Conservation (phyloP, 169 alveolate genomes). For the Babesia bovis region DNA sequence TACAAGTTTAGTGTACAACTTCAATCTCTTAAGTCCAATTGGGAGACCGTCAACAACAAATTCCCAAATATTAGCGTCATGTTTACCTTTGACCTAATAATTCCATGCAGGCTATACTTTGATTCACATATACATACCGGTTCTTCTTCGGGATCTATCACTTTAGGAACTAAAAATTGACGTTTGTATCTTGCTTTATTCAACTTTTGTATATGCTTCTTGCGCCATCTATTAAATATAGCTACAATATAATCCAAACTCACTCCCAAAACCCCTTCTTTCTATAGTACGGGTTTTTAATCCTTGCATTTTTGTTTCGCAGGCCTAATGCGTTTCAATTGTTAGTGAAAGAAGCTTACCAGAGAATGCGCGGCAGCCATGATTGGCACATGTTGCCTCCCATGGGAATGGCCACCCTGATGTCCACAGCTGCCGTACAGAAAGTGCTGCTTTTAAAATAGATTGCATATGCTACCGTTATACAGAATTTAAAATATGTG, state of each 20-base stretch:
- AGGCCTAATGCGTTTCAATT: constrained; percentile 26
- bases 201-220: constrained; percentile 64
- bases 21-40: constrained; percentile 73
- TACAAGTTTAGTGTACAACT: constrained; percentile 71
- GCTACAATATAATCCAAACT: background rate
- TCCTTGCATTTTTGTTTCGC: constrained; percentile 68
- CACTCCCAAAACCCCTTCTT: constrained; percentile 81
- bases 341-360: constrained; percentile 15
- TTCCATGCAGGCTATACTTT: background rate
- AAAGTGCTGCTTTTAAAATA: background rate
- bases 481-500: background rate
- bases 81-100: constrained; percentile 38
- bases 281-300: constrained; percentile 77
- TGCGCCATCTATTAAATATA: constrained; percentile 67
- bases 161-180: constrained; percentile 71
- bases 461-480: background rate
- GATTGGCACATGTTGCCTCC: background rate
- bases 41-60: constrained; percentile 75
- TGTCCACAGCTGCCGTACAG: constrained; percentile 9
- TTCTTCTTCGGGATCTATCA: constrained; percentile 65
- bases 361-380: constrained; percentile 26
- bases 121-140: constrained; percentile 39
- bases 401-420: background rate
- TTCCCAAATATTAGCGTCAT: constrained; percentile 70
- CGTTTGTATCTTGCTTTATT: constrained; percentile 68